These are phyloP conservation scores for Xylariaceae sp. DNA, from an alignment of 2,329 filamentous ascomycete species.

Conservation along the genomic window DNA sequence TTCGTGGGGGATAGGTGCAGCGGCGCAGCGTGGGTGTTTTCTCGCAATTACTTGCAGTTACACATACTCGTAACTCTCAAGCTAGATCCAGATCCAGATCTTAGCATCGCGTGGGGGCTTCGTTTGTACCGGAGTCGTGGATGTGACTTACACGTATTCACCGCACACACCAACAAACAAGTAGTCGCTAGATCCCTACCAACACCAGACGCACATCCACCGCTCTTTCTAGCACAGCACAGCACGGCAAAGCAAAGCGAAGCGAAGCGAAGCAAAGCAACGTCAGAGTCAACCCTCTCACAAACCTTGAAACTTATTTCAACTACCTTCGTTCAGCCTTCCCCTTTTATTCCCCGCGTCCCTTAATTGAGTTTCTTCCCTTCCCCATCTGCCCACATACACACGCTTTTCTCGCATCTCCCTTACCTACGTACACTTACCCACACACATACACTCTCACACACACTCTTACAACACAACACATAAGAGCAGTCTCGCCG, in stretches of 20 bases:
- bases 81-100: conserved; percentile 25
- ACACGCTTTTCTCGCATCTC: neutral
- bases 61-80: conserved; percentile 21
- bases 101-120: conserved; percentile 18
- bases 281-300: conserved; percentile 25
- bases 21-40: neutral
- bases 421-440: neutral
- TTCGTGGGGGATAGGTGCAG: conserved; percentile 21
- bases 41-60: conserved; percentile 8
- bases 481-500: neutral
- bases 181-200: neutral
- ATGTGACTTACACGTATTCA: conserved; percentile 1
- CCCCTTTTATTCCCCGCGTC: conserved; percentile 1
- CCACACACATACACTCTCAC: conserved; percentile 7
- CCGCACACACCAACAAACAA: conserved; percentile 1
- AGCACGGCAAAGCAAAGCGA: conserved; percentile 20
- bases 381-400: neutral
- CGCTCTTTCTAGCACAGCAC: conserved; percentile 37
- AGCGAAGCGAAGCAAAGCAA: conserved; percentile 17
- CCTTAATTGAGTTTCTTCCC: conserved; percentile 4
- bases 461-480: neutral
- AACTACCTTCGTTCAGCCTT: conserved; percentile 20
- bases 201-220: conserved; percentile 27
- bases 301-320: conserved; percentile 27
- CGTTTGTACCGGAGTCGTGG: conserved; percentile 20